Conservation (phyloP, 495 filamentous ascomycete genomes). For the Penicillium verhagenii region DNA sequence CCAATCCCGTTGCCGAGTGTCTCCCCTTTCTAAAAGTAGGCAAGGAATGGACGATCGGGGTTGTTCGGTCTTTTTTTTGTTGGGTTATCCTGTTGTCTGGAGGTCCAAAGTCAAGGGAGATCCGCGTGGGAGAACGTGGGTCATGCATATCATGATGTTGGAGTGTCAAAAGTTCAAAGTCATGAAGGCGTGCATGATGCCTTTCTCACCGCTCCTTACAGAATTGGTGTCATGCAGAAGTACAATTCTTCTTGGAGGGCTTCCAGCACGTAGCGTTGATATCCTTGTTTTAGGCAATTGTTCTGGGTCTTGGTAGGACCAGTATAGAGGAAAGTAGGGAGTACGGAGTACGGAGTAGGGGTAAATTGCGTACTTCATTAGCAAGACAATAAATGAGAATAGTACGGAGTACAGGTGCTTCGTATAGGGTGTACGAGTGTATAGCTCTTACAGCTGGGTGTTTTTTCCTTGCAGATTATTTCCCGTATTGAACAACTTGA, state of each 20-base stretch:
- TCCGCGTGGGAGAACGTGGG: constrained; percentile 4
- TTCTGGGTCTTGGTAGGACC: neutral
- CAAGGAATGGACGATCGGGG: constrained; percentile 8
- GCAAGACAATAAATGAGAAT: too few relatives aligned
- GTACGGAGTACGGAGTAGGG: neutral
- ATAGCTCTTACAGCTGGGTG: neutral
- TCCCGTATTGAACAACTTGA: neutral
- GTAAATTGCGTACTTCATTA: too few relatives aligned
- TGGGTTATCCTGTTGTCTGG: neutral
- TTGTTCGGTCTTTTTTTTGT: neutral
- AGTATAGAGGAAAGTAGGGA: neutral
- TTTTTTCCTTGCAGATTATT: neutral
- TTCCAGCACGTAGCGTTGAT: constrained; percentile 10
- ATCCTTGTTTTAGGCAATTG: constrained; percentile 6
- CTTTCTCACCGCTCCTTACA: constrained; percentile 20
- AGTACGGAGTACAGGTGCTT: too few relatives aligned
- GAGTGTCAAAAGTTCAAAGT: constrained; percentile 3
- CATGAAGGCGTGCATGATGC: constrained; percentile 5
- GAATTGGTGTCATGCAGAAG: neutral
- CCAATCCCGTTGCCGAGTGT: constrained; percentile 1
- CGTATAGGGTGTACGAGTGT: too few relatives aligned
- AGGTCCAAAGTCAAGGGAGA: neutral
- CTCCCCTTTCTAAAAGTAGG: neutral
- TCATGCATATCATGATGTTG: constrained; percentile 1
- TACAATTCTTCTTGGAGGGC: neutral